Evolutionary conservation across 371 early-diverging fungal genomes (phyloP).

Genomic region (Dinochytrium kinnereticum): DNA sequence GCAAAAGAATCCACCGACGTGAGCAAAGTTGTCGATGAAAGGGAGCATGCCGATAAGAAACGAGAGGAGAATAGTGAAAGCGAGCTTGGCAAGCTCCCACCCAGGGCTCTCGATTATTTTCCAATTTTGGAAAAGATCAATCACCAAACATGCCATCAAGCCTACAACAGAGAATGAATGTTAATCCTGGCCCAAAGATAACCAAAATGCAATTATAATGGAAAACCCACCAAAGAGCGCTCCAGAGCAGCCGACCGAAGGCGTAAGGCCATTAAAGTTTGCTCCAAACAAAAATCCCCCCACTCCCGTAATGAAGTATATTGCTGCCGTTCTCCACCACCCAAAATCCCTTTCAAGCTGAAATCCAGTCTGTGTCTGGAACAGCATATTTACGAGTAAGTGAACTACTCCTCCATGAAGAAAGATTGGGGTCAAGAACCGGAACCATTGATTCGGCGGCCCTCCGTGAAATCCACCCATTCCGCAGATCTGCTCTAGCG

Average conservation of each 20-base stretch:
- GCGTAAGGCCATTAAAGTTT: conserved; percentile 60
- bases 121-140: conserved; percentile 86
- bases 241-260: conserved; percentile 83
- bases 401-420: conserved; percentile 88
- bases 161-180: conserved; percentile 34
- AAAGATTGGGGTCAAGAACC: conserved; percentile 82
- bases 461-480: conserved; percentile 38
- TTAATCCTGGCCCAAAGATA: no score
- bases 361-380: conserved; percentile 72
- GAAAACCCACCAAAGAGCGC: conserved; percentile 70
- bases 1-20: conserved; percentile 67
- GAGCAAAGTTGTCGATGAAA: conserved; percentile 78
- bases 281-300: conserved; percentile 84
- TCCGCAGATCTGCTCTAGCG: conserved; percentile 49
- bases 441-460: conserved; percentile 71
- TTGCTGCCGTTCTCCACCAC: conserved; percentile 69
- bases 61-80: conserved; percentile 65
- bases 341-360: conserved; percentile 81
- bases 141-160: conserved; percentile 75
- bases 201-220: conserved; percentile 15
- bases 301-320: conserved; percentile 79
- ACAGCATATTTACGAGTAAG: conserved; percentile 73
- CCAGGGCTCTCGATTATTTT: conserved; percentile 66
- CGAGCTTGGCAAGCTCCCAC: conserved; percentile 72
- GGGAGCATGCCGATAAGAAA: conserved; percentile 75